Percentiles rank a stretch among this genome's conserved stretches.
Evolutionary conservation across 2,329 filamentous ascomycete species (phyloP).

Genomic region (Cladosporium sp.): DNA sequence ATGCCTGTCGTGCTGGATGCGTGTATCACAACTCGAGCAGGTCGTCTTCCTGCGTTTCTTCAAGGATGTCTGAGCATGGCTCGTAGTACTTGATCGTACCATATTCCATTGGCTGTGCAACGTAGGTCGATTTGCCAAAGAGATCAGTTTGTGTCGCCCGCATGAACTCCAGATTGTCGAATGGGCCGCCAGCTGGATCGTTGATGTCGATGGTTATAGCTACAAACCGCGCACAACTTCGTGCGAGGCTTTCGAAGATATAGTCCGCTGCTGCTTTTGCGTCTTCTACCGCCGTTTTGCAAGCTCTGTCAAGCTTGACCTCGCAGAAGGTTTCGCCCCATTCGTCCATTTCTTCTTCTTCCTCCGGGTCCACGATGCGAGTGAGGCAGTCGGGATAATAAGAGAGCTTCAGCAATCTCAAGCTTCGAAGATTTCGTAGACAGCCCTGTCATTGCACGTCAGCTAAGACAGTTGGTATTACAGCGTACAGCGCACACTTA

Average conservation of each 20-base stretch:
- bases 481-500: neutral
- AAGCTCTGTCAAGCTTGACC: no score
- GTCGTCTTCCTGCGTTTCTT: neutral
- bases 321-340: no score
- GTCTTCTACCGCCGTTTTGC: no score
- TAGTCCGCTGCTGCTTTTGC: no score
- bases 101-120: neutral
- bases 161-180: neutral
- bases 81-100: neutral
- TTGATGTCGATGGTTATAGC: neutral
- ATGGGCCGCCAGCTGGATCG: neutral
- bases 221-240: neutral
- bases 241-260: neutral
- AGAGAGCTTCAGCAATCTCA: no score
- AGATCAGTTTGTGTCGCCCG: slow-evolving; percentile 1
- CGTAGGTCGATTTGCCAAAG: neutral
- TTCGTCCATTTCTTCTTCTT: no score
- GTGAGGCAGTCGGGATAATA: no score
- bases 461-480: no score
- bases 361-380: no score
- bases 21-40: neutral
- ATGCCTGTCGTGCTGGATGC: no score
- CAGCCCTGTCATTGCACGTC: no score
- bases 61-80: neutral
- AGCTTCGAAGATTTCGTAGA: no score